Evolutionary conservation across 2,329 filamentous ascomycete species (phyloP).

Genomic region (Diplodia sapinea): DNA sequence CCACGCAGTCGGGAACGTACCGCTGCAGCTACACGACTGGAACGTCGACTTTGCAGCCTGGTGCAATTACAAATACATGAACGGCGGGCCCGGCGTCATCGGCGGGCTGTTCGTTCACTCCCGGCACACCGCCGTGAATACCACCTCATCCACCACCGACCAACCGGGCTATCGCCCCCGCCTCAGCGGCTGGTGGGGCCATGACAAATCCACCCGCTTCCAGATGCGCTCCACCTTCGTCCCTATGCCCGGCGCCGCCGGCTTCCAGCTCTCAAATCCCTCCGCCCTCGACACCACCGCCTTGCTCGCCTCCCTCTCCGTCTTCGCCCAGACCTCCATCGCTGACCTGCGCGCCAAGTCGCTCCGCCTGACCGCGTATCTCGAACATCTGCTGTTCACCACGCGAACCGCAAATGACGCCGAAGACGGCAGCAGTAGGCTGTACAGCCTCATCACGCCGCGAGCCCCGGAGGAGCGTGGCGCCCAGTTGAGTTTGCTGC

Average conservation of each 20-base stretch:
- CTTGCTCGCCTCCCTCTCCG: conserved; percentile 72
- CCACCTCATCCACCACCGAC: conserved; percentile 33
- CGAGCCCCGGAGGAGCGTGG: conserved; percentile 70
- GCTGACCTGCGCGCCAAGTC: conserved; percentile 71
- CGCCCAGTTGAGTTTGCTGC: conserved; percentile 76
- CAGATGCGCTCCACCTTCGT: conserved; percentile 82
- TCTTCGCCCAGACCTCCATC: conserved; percentile 77
- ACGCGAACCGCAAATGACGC: conserved; percentile 21
- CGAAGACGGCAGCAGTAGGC: conserved; percentile 36
- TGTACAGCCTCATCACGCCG: conserved; percentile 70
- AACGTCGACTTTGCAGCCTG: conserved; percentile 88
- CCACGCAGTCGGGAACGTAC: conserved; percentile 84
- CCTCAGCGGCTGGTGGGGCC: conserved; percentile 86
- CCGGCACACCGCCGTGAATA: conserved; percentile 66
- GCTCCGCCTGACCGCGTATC: conserved; percentile 74
- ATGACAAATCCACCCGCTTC: conserved; percentile 76
- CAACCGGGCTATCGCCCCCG: conserved; percentile 64
- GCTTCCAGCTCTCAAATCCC: conserved; percentile 86
- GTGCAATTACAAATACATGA: conserved; percentile 96
- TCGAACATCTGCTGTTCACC: conserved; percentile 67
- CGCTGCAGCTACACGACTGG: conserved; percentile 82
- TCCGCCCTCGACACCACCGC: conserved; percentile 78
- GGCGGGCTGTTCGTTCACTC: conserved; percentile 82
- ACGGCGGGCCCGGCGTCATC: conserved; percentile 81
- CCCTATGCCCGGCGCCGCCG: conserved; percentile 77